A percentile compares a stretch with the other conserved stretches of the same genome.
Conservation (phyloP, 148 eudicot genomes). For the Chenopodium berlandieri region DNA sequence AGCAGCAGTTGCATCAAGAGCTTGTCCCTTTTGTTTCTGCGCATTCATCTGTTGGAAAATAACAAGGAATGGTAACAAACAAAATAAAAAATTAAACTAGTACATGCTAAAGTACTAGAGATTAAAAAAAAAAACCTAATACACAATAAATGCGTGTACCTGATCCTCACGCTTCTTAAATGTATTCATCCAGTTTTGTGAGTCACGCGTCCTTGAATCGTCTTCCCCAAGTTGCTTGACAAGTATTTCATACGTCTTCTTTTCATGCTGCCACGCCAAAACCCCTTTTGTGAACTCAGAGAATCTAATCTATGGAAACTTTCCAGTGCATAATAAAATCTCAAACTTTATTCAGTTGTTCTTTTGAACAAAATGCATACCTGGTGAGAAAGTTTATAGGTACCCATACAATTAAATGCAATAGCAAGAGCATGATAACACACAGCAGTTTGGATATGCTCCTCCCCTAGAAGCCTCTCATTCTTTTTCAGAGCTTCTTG, state of each 20-base stretch:
- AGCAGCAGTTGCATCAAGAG: constrained; percentile 63
- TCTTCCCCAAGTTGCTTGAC: constrained; percentile 97
- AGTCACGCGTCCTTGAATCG: constrained; percentile 92
- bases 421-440: constrained; percentile 97
- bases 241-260: constrained; percentile 91
- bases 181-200: constrained; percentile 91
- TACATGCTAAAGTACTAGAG: too few relatives aligned
- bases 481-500: constrained; percentile 97
- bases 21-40: constrained; percentile 82
- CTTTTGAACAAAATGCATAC: constrained; percentile 27
- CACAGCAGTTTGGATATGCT: constrained; percentile 97
- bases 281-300: background rate
- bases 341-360: background rate
- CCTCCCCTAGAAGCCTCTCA: constrained; percentile 86
- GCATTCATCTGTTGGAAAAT: constrained; percentile 56
- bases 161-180: constrained; percentile 88
- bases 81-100: background rate
- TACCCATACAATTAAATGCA: constrained; percentile 93
- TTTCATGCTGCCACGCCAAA: constrained; percentile 75
- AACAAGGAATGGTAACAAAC: background rate
- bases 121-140: too few relatives aligned
- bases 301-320: background rate
- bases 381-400: constrained; percentile 91
- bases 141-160: constrained; percentile 33
- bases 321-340: background rate